phyloP scores from a whole-genome alignment of 768 basidiomycete species.

The Tephrocybe sp. region DNA sequence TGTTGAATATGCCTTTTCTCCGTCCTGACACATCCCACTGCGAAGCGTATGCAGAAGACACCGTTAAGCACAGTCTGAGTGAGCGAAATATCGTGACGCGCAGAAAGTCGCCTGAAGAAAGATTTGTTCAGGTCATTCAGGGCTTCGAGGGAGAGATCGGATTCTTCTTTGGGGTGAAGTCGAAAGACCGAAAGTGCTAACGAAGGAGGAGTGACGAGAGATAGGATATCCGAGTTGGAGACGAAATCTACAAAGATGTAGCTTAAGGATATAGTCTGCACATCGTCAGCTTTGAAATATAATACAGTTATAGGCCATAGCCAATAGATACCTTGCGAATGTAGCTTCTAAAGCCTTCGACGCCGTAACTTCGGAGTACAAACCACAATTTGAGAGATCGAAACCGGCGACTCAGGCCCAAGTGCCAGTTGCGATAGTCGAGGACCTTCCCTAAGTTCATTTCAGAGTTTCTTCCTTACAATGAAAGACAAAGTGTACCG shows the following conservation, averaged over 20 bases:
- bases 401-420: slow-evolving; percentile 84
- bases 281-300: neutral
- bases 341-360: slow-evolving; percentile 14
- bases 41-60: neutral
- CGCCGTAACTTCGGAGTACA: slow-evolving; percentile 80
- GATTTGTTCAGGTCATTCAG: neutral
- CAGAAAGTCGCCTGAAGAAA: neutral
- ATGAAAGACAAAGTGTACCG: slow-evolving; percentile 7
- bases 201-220: neutral
- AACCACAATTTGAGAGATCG: slow-evolving; percentile 93
- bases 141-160: neutral
- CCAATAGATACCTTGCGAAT: neutral
- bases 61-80: neutral
- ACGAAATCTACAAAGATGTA: neutral
- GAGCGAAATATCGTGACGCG: neutral
- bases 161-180: neutral
- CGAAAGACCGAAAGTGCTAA: neutral
- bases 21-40: neutral
- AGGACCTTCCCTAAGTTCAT: slow-evolving; percentile 65
- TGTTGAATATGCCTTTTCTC: neutral
- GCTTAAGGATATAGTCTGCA: neutral
- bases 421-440: slow-evolving; percentile 89
- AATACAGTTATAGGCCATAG: neutral
- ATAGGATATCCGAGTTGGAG: neutral
- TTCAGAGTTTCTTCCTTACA: neutral